Base-by-base conservation (phyloP, 2,329 filamentous ascomycete genomes). In the Aspergillus caelatus region DNA sequence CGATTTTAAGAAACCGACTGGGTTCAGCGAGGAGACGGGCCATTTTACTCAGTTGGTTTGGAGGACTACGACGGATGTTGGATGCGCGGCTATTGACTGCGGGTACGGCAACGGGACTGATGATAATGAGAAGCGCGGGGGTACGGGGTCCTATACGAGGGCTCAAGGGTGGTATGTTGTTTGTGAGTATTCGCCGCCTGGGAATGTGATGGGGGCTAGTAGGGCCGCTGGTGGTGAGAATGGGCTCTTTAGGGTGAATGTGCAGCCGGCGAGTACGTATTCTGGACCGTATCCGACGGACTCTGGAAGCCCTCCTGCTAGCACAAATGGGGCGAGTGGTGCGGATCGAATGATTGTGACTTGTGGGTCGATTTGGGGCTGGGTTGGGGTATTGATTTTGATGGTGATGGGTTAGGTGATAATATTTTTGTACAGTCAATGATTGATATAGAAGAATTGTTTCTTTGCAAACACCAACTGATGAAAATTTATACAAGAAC, bases 41-140 rank as follows among this genome's bases (percentile, higher is more conserved):
- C 89, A 92, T 73, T 92, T 92, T 69, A 90, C 89, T 1, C 89
- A 92, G 79, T 75, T 92, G 8, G 89, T 92, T 7, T 92, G 90
- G 90, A 86, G 84, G 74, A 75, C 80, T 28, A 91, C 88, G 1
- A 87, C 79, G 8, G 79, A 81, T 39, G 84, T 90, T 0, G 88
- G 88, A 0, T 92, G 85, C 67, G 85, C 75, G 30, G 75, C 76
- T 46, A 72, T 76, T 19, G 69, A 80, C 65, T 85, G 83, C 62
- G 74, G 78, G 54, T 78, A 76, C 58, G 64, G 66, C 34, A 65
- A 62, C 34, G 55, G 60, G 14, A 67, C 45, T n/a, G 56, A 50
- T 16, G 56, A 50, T 12, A 32, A 58, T n/a, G 60, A 28, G 39
- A 61, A 46, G 12, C 41, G 48, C 26, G 28, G 58, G 23, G 48